phyloP scores from a whole-genome alignment of 208 protist species.

The Acanthamoeba lenticulata region DNA sequence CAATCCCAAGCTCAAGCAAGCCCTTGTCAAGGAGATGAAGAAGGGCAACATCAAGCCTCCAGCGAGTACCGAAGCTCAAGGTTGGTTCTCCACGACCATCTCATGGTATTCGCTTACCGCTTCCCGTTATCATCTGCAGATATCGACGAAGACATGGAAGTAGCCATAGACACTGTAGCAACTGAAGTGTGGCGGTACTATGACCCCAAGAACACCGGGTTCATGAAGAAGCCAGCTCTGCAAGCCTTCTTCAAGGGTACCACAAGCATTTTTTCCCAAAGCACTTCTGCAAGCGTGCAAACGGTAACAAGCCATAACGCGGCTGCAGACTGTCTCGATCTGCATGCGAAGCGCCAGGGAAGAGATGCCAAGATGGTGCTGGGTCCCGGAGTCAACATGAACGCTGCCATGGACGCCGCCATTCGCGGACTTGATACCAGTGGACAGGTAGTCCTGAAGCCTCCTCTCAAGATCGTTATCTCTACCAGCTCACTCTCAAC shows the following conservation, averaged over 20 bases:
- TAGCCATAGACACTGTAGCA: neutral
- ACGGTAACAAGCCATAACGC: too few species aligned
- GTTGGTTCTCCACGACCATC: too few species aligned
- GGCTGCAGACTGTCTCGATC: constrained; percentile 45
- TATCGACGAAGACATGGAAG: constrained; percentile 51
- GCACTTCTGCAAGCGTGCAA: too few species aligned
- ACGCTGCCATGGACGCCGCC: neutral
- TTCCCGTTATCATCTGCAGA: neutral
- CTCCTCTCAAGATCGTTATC: too few species aligned
- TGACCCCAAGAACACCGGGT: constrained; percentile 42
- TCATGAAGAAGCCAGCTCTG: constrained; percentile 48
- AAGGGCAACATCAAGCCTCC: constrained; percentile 43
- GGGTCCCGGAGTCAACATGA: constrained; percentile 16
- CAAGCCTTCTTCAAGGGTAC: constrained; percentile 55
- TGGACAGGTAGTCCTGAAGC: neutral
- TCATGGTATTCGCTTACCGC: too few species aligned
- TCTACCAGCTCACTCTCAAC: too few species aligned
- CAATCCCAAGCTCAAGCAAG: constrained; percentile 56
- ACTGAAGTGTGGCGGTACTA: constrained; percentile 61
- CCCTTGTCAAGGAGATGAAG: constrained; percentile 57
- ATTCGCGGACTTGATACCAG: neutral
- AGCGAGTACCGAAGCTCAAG: too few species aligned
- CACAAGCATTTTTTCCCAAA: too few species aligned
- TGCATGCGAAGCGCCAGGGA: neutral
- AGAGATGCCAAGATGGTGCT: constrained; percentile 11